These are phyloP conservation scores for Citrus glauca DNA, from an alignment of 345 rosid genomes.

Conservation along the genomic window DNA sequence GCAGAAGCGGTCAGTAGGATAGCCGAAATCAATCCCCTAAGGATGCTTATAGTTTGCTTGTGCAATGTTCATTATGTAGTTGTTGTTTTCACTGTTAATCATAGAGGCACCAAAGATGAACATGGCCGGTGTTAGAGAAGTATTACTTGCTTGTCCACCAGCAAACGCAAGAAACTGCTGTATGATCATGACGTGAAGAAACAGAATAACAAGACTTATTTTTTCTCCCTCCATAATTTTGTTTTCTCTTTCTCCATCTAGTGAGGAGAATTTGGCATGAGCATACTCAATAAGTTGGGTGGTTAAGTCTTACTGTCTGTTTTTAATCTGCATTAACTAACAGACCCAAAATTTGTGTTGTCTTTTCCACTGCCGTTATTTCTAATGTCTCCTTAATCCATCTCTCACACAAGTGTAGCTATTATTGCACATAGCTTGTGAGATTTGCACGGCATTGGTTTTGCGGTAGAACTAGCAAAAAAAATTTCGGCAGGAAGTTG, in stretches of 20 bases:
- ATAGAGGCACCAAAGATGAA: slow-evolving; percentile 38
- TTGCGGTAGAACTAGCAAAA: neutral
- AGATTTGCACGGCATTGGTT: neutral
- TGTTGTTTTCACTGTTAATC: slow-evolving; percentile 38
- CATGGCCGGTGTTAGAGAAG: slow-evolving; percentile 32
- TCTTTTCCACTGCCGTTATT: no score
- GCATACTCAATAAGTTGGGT: neutral
- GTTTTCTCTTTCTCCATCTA: neutral
- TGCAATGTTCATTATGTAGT: slow-evolving; percentile 32
- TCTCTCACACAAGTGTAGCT: neutral
- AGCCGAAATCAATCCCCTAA: slow-evolving; percentile 43
- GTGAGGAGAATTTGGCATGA: neutral
- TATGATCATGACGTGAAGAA: slow-evolving; percentile 10
- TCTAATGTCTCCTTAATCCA: neutral
- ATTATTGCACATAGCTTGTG: neutral
- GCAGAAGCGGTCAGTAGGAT: slow-evolving; percentile 34
- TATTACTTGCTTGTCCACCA: slow-evolving; percentile 12
- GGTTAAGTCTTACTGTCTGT: neutral
- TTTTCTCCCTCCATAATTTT: no score
- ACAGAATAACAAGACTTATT: neutral
- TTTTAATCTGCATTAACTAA: neutral
- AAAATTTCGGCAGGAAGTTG: neutral
- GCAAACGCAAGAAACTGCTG: slow-evolving; percentile 15
- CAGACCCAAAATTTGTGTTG: neutral
- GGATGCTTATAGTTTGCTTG: slow-evolving; percentile 30